Evolutionary conservation across 1,284 basidiomycete genomes (phyloP).

Genomic region (Puccinia novopanici): DNA sequence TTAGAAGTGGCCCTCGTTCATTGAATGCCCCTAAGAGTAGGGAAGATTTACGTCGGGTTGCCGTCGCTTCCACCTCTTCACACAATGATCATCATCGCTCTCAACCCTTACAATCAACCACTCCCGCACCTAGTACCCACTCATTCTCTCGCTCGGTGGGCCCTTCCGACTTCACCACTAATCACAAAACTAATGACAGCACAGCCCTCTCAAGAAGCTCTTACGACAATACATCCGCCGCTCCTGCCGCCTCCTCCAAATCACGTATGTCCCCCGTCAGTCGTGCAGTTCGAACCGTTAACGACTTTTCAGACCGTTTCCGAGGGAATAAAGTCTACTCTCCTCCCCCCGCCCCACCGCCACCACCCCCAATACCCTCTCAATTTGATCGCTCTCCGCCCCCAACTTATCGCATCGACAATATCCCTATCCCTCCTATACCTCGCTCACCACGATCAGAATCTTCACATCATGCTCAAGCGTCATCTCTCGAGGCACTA

Average conservation of each 20-base stretch:
- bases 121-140: constrained; percentile 39
- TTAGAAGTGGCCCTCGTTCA: constrained; percentile 41
- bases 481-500: constrained; percentile 81
- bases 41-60: constrained; percentile 37
- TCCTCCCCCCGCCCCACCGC: constrained; percentile 41
- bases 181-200: constrained; percentile 57
- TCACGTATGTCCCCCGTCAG: constrained; percentile 30
- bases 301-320: constrained; percentile 48
- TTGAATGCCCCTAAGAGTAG: constrained; percentile 32
- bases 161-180: constrained; percentile 52
- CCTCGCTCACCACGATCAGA: constrained; percentile 52
- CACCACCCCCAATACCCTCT: constrained; percentile 50
- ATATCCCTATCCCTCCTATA: constrained; percentile 51
- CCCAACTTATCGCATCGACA: constrained; percentile 53
- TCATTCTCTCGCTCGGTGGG: constrained; percentile 15
- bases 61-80: constrained; percentile 23
- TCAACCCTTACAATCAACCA: constrained; percentile 17
- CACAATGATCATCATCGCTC: constrained; percentile 15
- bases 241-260: constrained; percentile 41
- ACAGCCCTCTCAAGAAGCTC: constrained; percentile 57
- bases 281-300: constrained; percentile 51
- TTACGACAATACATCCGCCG: constrained; percentile 50
- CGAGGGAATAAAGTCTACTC: constrained; percentile 30
- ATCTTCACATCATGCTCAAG: constrained; percentile 55
- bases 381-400: constrained; percentile 38